Evolutionary conservation across 345 rosid species (phyloP).

Genomic region (Euclidium syriacum): DNA sequence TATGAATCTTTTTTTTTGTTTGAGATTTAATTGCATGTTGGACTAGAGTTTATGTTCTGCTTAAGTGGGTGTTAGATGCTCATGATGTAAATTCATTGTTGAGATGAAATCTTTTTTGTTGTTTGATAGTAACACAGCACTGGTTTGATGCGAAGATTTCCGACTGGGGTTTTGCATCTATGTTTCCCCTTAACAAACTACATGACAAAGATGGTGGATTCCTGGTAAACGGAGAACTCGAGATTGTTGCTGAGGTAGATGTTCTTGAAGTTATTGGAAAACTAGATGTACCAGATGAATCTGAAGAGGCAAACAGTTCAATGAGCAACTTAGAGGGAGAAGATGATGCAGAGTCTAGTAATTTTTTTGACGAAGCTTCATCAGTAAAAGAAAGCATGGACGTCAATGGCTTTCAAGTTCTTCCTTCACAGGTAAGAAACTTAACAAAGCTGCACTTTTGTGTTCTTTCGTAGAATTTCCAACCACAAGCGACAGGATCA

Average conservation of each 20-base stretch:
- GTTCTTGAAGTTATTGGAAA: constrained; percentile 8
- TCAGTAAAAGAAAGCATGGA: neutral
- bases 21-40: too few species aligned
- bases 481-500: neutral
- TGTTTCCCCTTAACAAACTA: neutral
- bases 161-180: neutral
- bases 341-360: neutral
- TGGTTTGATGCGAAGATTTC: neutral
- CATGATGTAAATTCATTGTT: too few species aligned
- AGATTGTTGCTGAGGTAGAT: constrained; percentile 58
- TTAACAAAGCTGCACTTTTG: neutral
- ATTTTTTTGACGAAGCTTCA: neutral
- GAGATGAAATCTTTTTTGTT: too few species aligned
- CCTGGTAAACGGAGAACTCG: constrained; percentile 48
- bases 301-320: neutral
- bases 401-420: constrained; percentile 6
- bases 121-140: neutral
- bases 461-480: neutral
- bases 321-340: neutral
- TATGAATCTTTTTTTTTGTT: too few species aligned
- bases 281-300: neutral
- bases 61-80: too few species aligned
- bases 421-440: neutral
- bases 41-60: neutral
- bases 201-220: neutral